These are phyloP conservation scores for Solanum medicagineum DNA, from an alignment of 257 asterid species.

Conservation along the genomic window DNA sequence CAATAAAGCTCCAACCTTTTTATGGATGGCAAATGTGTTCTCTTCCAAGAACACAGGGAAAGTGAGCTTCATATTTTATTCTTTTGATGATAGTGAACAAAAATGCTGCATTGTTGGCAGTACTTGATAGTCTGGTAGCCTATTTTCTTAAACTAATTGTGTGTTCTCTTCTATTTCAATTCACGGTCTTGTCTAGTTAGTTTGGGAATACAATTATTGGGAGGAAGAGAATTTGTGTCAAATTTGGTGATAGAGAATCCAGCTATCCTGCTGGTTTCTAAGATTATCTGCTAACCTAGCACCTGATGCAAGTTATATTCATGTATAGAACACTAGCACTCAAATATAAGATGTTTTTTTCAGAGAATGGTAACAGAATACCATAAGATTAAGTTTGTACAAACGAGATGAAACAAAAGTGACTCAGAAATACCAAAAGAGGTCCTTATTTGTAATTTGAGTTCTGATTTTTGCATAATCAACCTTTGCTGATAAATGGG, in stretches of 20 bases:
- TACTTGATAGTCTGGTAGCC: background rate
- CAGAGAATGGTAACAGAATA: no score
- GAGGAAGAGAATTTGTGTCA: background rate
- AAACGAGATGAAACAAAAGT: background rate
- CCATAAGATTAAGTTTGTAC: background rate
- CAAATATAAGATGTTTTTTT: background rate
- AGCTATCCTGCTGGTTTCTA: background rate
- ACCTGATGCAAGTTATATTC: background rate
- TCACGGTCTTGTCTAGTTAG: background rate
- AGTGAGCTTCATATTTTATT: background rate
- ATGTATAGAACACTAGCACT: background rate
- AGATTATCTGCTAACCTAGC: background rate
- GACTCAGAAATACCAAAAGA: background rate
- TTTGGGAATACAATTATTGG: background rate
- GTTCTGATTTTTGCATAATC: background rate
- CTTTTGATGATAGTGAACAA: background rate
- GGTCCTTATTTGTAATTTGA: background rate
- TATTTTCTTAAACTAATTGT: background rate
- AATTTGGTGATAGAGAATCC: background rate
- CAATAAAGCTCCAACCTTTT: background rate
- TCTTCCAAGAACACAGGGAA: background rate
- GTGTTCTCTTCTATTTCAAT: background rate
- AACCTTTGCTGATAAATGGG: background rate
- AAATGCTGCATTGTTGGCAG: background rate
- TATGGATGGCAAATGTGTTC: background rate